Conservation (phyloP, 2,329 filamentous ascomycete genomes). For the Bipolaris victoriae region DNA sequence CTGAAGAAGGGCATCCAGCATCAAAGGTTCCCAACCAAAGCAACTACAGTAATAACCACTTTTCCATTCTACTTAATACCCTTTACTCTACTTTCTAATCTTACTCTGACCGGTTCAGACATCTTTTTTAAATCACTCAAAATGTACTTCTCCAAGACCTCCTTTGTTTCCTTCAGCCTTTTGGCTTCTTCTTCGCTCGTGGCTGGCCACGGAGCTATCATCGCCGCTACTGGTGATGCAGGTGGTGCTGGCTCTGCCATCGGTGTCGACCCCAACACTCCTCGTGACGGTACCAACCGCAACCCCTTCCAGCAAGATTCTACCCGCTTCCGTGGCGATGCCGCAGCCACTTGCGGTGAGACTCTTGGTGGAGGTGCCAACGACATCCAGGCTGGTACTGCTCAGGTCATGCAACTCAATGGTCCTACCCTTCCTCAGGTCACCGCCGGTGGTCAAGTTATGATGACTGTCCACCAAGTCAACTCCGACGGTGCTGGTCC, state of each 20-base stretch:
- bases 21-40: constrained; percentile 44
- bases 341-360: constrained; percentile 63
- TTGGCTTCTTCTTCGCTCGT: constrained; percentile 62
- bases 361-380: constrained; percentile 64
- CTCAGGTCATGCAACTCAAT: constrained; percentile 63
- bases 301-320: constrained; percentile 69
- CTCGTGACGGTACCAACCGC: constrained; percentile 66
- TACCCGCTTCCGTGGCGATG: constrained; percentile 65
- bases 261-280: constrained; percentile 63
- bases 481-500: constrained; percentile 71
- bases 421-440: constrained; percentile 66
- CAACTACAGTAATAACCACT: constrained; percentile 43
- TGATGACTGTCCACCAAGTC: constrained; percentile 71
- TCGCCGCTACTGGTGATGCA: constrained; percentile 62
- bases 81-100: constrained; percentile 31
- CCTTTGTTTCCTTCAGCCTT: constrained; percentile 55
- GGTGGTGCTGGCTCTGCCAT: constrained; percentile 60
- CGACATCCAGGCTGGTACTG: constrained; percentile 62
- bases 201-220: constrained; percentile 67
- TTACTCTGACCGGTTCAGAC: constrained; percentile 49
- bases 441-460: constrained; percentile 57
- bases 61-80: constrained; percentile 36
- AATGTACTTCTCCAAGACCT: constrained; percentile 52
- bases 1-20: constrained; percentile 39
- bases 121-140: constrained; percentile 27